Conservation (phyloP, 1,284 basidiomycete genomes). For the Lentinus polychrous region DNA sequence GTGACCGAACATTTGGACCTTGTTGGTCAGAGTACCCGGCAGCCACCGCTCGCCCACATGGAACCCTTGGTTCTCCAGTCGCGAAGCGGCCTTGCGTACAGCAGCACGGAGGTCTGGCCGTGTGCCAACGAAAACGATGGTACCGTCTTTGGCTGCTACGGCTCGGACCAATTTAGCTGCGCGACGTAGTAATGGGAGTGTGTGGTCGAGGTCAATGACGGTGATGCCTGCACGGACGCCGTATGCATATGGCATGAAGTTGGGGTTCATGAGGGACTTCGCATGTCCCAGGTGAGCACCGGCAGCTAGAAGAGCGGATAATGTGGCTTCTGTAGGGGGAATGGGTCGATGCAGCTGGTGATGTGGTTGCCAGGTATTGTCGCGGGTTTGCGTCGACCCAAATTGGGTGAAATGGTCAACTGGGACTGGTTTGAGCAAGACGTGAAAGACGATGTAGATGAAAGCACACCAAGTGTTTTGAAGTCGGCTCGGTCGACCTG, state of each 20-base stretch:
- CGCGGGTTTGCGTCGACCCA: constrained; percentile 72
- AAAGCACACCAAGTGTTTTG: constrained; percentile 44
- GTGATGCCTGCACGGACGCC: constrained; percentile 87
- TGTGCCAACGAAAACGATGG: constrained; percentile 88
- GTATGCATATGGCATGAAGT: constrained; percentile 92
- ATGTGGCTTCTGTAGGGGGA: constrained; percentile 58
- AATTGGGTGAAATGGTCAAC: constrained; percentile 63
- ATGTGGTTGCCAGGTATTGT: constrained; percentile 69
- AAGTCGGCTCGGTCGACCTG: constrained; percentile 50
- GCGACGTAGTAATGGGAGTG: constrained; percentile 85
- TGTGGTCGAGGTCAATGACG: constrained; percentile 94
- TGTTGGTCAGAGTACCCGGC: constrained; percentile 92
- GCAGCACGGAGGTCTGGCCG: constrained; percentile 71
- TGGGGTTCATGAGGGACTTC: constrained; percentile 75
- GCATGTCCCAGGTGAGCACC: constrained; percentile 95
- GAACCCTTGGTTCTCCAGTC: constrained; percentile 73
- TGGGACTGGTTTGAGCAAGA: constrained; percentile 25
- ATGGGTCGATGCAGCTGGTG: constrained; percentile 65
- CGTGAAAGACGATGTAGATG: neutral
- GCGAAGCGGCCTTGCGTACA: constrained; percentile 75
- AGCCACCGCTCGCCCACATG: constrained; percentile 88
- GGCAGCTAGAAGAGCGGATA: constrained; percentile 87
- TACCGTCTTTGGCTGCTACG: constrained; percentile 77
- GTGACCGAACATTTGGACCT: constrained; percentile 69
- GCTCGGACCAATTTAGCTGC: constrained; percentile 85